Percentiles rank a stretch among this genome's conserved stretches.
These are phyloP conservation scores for Boletus eberwhitei DNA, from an alignment of 768 basidiomycete genomes.

Conservation along the genomic window DNA sequence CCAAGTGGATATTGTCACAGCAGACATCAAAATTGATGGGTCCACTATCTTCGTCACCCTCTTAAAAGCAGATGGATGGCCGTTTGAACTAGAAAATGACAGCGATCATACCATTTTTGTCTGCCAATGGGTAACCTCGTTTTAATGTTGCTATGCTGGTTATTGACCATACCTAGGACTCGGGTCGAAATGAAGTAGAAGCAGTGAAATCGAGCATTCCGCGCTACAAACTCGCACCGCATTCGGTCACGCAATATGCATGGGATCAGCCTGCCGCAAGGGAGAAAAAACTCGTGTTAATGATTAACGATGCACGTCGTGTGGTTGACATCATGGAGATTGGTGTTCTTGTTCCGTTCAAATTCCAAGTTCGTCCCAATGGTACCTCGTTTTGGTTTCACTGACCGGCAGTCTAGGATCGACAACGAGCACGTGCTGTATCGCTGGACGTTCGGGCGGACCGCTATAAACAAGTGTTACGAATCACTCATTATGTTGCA, in stretches of 20 bases:
- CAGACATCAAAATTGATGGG: constrained; percentile 79
- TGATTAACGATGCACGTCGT: constrained; percentile 57
- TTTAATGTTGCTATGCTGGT: not conserved
- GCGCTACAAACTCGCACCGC: constrained; percentile 57
- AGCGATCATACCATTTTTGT: constrained; percentile 69
- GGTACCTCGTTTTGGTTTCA: not conserved
- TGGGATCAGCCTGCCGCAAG: constrained; percentile 91
- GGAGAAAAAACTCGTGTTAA: constrained; percentile 74
- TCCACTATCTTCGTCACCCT: constrained; percentile 88
- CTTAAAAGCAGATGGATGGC: constrained; percentile 68
- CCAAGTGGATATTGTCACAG: constrained; percentile 56
- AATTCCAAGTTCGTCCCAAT: constrained; percentile 57
- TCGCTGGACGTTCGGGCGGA: constrained; percentile 94
- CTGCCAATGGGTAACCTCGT: constrained; percentile 63
- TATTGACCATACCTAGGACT: constrained; percentile 40
- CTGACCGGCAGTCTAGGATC: constrained; percentile 37
- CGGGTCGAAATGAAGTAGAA: constrained; percentile 37
- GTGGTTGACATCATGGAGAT: constrained; percentile 93
- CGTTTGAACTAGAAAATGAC: constrained; percentile 87
- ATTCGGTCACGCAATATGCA: constrained; percentile 64
- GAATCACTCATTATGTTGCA: constrained; percentile 83
- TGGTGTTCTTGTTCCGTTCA: constrained; percentile 87
- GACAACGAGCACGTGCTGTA: constrained; percentile 58
- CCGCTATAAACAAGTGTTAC: constrained; percentile 76
- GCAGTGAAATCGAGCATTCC: constrained; percentile 36